phyloP scores from a whole-genome alignment of 2,329 filamentous ascomycete species.

The Exophiala sp. region DNA sequence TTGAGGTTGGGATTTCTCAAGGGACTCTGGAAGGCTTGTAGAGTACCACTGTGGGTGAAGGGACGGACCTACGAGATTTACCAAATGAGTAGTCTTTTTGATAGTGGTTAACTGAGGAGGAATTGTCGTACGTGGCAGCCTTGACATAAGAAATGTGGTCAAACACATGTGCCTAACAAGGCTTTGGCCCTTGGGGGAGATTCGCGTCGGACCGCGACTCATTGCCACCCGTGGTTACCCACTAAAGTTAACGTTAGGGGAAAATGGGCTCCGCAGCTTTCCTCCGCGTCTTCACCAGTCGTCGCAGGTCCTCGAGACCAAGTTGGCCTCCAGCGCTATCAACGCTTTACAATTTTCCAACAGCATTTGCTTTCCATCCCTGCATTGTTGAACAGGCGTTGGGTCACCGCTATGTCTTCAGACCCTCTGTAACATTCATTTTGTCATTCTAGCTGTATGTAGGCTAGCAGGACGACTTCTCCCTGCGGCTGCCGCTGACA shows the following conservation, averaged over 20 bases:
- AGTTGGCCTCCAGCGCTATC: conserved; percentile 9
- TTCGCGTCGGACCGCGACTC: too few species aligned
- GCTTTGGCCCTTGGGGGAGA: too few species aligned
- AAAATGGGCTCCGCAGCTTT: too few species aligned
- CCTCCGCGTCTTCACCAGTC: too few species aligned
- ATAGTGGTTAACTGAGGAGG: neutral
- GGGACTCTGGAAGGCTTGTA: neutral
- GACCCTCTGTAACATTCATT: conserved; percentile 7
- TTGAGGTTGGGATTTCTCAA: neutral
- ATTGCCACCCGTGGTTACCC: too few species aligned
- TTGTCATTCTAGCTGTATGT: conserved; percentile 10
- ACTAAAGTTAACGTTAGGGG: too few species aligned
- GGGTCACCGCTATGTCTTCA: conserved; percentile 17
- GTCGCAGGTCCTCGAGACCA: neutral
- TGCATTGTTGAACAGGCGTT: neutral
- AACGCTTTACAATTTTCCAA: neutral
- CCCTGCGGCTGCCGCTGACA: conserved; percentile 9
- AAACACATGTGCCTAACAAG: too few species aligned
- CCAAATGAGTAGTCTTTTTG: neutral
- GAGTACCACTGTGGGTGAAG: neutral
- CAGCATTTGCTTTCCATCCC: neutral
- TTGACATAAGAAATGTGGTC: too few species aligned
- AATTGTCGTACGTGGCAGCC: too few species aligned
- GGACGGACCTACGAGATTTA: neutral
- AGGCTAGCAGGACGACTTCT: conserved; percentile 4